Conservation (phyloP, 139 green algal genomes). For the Microglena sp. region DNA sequence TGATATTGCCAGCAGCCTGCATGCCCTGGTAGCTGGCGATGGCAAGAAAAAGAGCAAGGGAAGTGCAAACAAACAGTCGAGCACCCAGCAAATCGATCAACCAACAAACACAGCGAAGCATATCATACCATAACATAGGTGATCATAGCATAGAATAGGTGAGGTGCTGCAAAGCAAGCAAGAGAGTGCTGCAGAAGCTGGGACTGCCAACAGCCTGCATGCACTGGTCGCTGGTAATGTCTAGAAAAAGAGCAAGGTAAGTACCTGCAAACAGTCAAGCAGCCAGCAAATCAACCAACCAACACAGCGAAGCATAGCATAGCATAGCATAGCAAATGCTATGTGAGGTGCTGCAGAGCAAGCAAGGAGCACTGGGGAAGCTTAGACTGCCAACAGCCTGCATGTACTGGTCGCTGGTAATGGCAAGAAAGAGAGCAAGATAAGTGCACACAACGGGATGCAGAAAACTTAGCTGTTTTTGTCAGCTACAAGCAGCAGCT, state of each 20-base stretch:
- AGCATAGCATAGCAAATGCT: constrained; percentile 82
- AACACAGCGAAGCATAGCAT: too few relatives aligned
- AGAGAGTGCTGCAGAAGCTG: constrained; percentile 26
- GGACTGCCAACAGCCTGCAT: constrained; percentile 50
- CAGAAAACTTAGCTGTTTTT: too few relatives aligned
- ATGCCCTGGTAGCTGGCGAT: constrained; percentile 22
- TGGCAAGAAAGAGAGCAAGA: constrained; percentile 36
- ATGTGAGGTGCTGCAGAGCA: constrained; percentile 67
- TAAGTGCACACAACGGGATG: too few relatives aligned
- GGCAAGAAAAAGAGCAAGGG: constrained; percentile 31
- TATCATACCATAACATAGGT: too few relatives aligned
- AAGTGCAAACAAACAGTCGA: too few relatives aligned
- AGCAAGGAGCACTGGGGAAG: constrained; percentile 26
- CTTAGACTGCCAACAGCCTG: constrained; percentile 52
- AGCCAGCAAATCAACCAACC: too few relatives aligned
- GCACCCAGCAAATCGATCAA: too few relatives aligned
- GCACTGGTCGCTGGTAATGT: constrained; percentile 22
- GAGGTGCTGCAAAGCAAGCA: constrained; percentile 68
- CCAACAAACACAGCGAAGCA: too few relatives aligned
- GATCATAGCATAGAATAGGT: constrained; percentile 75
- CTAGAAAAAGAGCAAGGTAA: constrained; percentile 27
- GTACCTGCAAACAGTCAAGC: too few relatives aligned
- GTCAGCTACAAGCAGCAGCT: too few relatives aligned
- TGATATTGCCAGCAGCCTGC: constrained; percentile 50
- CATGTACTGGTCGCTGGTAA: constrained; percentile 24